A percentile compares a stretch with the other conserved stretches of the same genome.
Evolutionary conservation across 2,329 filamentous ascomycete species (phyloP).

Genomic region (Hypocreales sp.): DNA sequence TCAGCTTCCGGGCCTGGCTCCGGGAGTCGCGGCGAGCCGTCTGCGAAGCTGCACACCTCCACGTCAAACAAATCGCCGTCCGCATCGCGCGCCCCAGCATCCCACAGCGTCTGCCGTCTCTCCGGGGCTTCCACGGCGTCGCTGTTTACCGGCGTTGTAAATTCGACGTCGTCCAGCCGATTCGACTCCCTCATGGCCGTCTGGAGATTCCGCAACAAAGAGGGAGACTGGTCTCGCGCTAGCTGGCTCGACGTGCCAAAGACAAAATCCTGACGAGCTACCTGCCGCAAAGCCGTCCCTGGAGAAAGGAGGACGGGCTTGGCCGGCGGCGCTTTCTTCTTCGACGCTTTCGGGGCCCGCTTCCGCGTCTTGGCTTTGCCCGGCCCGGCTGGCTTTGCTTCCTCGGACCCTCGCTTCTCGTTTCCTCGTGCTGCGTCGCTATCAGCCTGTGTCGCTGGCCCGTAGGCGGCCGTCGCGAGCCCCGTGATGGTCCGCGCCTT

Average conservation of each 20-base stretch:
- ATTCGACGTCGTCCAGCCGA: constrained; percentile 20
- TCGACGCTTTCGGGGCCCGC: constrained; percentile 15
- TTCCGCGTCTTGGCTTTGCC: constrained; percentile 16
- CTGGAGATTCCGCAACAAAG: constrained; percentile 46
- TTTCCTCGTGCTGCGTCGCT: constrained; percentile 4
- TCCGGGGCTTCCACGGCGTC: constrained; percentile 18
- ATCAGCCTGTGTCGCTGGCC: constrained; percentile 15
- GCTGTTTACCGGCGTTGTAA: constrained; percentile 22
- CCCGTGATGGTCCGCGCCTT: constrained; percentile 67
- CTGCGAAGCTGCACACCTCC: constrained; percentile 43
- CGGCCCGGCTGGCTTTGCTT: constrained; percentile 7
- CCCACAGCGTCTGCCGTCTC: constrained; percentile 43
- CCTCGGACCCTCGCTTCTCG: not conserved
- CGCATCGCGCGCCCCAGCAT: constrained; percentile 49
- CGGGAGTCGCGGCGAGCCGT: constrained; percentile 18
- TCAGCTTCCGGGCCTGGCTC: constrained; percentile 12
- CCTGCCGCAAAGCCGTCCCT: constrained; percentile 46
- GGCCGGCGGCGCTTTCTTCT: constrained; percentile 23
- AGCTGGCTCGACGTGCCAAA: constrained; percentile 83
- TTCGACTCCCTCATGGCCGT: constrained; percentile 46
- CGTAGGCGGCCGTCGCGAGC: constrained; percentile 58
- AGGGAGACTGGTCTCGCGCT: constrained; percentile 55
- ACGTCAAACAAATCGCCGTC: constrained; percentile 49
- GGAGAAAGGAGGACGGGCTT: constrained; percentile 50
- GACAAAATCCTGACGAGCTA: constrained; percentile 57